Conservation (phyloP, 192 early-diverging fungal genomes). For the Podila minutissima region DNA sequence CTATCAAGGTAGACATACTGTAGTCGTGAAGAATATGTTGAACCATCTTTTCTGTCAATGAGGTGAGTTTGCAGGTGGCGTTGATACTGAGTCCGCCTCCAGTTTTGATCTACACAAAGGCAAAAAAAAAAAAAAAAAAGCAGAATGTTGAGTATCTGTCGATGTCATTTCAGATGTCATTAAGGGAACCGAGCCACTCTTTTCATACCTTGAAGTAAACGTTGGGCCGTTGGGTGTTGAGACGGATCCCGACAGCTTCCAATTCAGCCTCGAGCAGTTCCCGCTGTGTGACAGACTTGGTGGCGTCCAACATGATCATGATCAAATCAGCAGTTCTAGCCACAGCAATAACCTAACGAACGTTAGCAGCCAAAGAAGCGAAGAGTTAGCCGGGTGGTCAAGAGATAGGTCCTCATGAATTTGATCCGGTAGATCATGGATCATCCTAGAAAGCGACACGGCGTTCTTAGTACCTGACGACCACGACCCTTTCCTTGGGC, state of each 20-base stretch:
- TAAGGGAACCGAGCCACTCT: too few species aligned
- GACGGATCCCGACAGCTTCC: constrained; percentile 94
- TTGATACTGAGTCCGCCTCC: constrained; percentile 97
- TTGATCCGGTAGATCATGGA: not conserved
- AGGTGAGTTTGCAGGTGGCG: constrained; percentile 87
- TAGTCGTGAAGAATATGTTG: constrained; percentile 96
- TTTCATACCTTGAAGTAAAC: constrained; percentile 88
- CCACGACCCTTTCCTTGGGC: constrained; percentile 98
- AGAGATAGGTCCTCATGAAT: not conserved
- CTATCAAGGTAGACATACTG: constrained; percentile 54
- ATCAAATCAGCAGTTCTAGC: constrained; percentile 96
- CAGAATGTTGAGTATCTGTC: too few species aligned
- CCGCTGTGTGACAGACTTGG: constrained; percentile 86
- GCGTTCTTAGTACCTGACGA: constrained; percentile 74
- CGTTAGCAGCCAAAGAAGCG: not conserved
- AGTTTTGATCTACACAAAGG: constrained; percentile 75
- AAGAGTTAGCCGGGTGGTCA: not conserved
- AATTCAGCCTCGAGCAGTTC: constrained; percentile 90
- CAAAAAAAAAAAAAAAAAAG: too few species aligned
- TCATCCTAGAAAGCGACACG: not conserved
- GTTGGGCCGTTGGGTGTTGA: constrained; percentile 89
- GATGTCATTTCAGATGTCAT: too few species aligned
- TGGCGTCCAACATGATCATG: constrained; percentile 98
- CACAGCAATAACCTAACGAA: constrained; percentile 77
- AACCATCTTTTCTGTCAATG: constrained; percentile 91